Evolutionary conservation across 2,329 filamentous ascomycete genomes (phyloP).

Genomic region (Alternaria sp.): DNA sequence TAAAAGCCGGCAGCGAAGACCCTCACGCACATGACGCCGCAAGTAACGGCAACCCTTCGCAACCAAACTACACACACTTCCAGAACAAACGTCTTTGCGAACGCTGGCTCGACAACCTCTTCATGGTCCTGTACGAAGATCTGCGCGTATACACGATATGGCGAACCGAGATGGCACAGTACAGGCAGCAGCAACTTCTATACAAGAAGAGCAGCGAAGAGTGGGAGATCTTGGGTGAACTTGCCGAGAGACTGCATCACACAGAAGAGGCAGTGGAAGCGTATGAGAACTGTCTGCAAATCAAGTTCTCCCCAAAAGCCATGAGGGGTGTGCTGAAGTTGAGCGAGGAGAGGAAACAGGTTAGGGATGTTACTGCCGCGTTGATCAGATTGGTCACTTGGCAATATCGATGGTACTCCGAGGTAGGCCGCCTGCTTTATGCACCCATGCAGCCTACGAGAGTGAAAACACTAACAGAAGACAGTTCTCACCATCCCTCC

Average conservation of each 20-base stretch:
- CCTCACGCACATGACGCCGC: slow-evolving; percentile 31
- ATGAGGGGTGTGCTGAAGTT: slow-evolving; percentile 83
- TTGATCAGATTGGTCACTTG: slow-evolving; percentile 92
- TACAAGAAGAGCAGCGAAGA: slow-evolving; percentile 98
- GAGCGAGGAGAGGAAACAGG: slow-evolving; percentile 80
- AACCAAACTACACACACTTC: slow-evolving; percentile 85
- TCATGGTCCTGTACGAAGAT: slow-evolving; percentile 99
- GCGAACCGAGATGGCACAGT: slow-evolving; percentile 97
- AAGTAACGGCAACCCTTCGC: slow-evolving; percentile 60
- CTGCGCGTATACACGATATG: slow-evolving; percentile 98
- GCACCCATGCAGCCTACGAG: too few relatives aligned
- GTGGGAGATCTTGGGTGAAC: slow-evolving; percentile 95
- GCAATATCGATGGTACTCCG: slow-evolving; percentile 99
- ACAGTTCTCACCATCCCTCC: slow-evolving; percentile 87
- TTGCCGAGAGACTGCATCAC: slow-evolving; percentile 93
- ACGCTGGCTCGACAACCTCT: slow-evolving; percentile 96
- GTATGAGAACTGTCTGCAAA: slow-evolving; percentile 84
- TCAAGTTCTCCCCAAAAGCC: slow-evolving; percentile 92
- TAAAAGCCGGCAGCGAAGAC: slow-evolving; percentile 77
- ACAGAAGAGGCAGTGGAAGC: slow-evolving; percentile 90
- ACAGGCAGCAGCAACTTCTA: slow-evolving; percentile 87
- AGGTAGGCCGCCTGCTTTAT: slow-evolving; percentile 61
- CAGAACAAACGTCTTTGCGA: slow-evolving; percentile 98
- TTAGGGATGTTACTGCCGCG: slow-evolving; percentile 80
- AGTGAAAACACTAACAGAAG: slow-evolving; percentile 3